Base-by-base conservation (phyloP, 257 asterid genomes). In the Prunella vulgaris region DNA sequence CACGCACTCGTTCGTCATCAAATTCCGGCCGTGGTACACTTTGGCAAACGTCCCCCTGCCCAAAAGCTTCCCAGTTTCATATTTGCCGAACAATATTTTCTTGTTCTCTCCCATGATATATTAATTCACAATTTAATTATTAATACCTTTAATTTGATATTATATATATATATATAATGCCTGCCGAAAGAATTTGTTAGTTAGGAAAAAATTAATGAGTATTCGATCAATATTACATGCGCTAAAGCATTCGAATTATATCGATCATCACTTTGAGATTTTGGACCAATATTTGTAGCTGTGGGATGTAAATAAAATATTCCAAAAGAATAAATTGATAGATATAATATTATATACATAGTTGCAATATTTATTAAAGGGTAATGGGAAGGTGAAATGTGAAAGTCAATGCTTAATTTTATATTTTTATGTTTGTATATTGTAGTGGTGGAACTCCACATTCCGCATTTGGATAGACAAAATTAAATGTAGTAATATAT, bases 41-140 rank as follows among this genome's bases (percentile, higher is more conserved):
- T 87, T 87, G 10, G 86, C 90, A 46, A 87, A 87, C 10, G 88
- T 87, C 10, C 94, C 94, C 74, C 71, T 74, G 15, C 94, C 88
- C 17, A 83, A 69, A 2, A 85, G 32, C 46, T 33, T 78, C 18
- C 88, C 88, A 61, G 76, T 74, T 75, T 85, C 94, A 52, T 81
- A 87, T 71, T 87, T 87, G 0, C 74, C 90, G 20, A 82, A 73
- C 80, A 86, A 7, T 60, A 82, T 22, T 32, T 86, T 81, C 79
- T 74, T 84, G 37, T 78, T 81, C 28, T 67, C 79, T 70, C 48
- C 81, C 84, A 80, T 80, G 6, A 18, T 38, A n/a, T n/a, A n/a
- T n/a, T n/a, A n/a, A n/a, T n/a, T n/a, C n/a, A n/a, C n/a, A n/a
- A n/a, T n/a, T n/a, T n/a, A n/a, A n/a, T n/a, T n/a, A n/a, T n/a